Evolutionary conservation across 148 eudicot genomes (phyloP).

Genomic region (Rhododendron ferrugineum): DNA sequence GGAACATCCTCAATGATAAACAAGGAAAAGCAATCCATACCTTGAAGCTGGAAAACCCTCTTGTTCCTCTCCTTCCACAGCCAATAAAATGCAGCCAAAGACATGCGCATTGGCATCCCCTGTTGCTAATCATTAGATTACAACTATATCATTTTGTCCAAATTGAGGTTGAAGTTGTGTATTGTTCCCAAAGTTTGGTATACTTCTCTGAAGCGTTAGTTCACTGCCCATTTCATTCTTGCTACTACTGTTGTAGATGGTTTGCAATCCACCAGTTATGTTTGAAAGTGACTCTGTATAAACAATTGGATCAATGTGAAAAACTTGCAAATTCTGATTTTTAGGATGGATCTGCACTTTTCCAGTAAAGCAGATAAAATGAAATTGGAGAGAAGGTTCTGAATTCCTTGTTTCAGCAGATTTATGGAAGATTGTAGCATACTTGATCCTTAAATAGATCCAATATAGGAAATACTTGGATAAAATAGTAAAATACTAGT

Average conservation of each 20-base stretch:
- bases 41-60: not conserved
- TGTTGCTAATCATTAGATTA: not conserved
- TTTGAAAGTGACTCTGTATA: not conserved
- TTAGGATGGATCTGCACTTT: not conserved
- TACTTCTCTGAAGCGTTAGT: not conserved
- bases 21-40: not conserved
- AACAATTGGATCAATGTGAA: not conserved
- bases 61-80: not conserved
- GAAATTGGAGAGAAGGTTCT: not conserved
- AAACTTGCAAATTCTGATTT: not conserved
- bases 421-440: not conserved
- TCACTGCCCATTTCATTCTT: not conserved
- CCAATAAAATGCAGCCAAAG: not conserved
- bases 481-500: not conserved
- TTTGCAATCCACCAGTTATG: not conserved
- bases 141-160: not conserved
- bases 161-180: not conserved
- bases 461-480: not conserved
- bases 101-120: not conserved
- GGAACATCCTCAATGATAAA: not conserved
- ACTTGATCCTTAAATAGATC: not conserved
- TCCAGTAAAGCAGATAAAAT: not conserved
- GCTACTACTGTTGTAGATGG: not conserved
- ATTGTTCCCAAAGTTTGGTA: not conserved
- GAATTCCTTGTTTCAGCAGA: not conserved